phyloP scores from a whole-genome alignment of 108 stramenopile genomes.

The Pseudonitzschia multistriata region DNA sequence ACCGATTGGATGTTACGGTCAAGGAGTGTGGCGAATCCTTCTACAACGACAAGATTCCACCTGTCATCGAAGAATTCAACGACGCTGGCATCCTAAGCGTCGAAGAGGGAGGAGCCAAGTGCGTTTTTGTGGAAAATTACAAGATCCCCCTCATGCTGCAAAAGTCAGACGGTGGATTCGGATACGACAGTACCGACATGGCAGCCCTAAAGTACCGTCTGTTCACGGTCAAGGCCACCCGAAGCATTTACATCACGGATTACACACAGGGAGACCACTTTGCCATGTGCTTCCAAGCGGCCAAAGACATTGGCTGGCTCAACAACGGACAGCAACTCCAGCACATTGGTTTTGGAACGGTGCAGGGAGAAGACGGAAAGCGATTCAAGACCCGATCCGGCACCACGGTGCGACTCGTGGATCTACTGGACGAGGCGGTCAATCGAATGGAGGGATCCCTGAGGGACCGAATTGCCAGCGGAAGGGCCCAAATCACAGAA shows the following conservation, averaged over 20 bases:
- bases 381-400: slow-evolving; percentile 98
- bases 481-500: slow-evolving; percentile 66
- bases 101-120: slow-evolving; percentile 93
- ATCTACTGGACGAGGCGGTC: slow-evolving; percentile 95
- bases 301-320: slow-evolving; percentile 90
- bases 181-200: slow-evolving; percentile 99
- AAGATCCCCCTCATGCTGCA: slow-evolving; percentile 95
- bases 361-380: slow-evolving; percentile 97
- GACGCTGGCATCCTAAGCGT: slow-evolving; percentile 57
- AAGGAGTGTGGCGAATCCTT: slow-evolving; percentile 97
- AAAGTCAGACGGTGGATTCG: slow-evolving; percentile 98
- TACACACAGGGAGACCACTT: slow-evolving; percentile 97
- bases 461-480: slow-evolving; percentile 67
- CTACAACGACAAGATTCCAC: slow-evolving; percentile 98
- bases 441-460: slow-evolving; percentile 83
- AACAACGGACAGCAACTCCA: slow-evolving; percentile 68
- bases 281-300: slow-evolving; percentile 93
- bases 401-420: slow-evolving; percentile 97
- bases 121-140: slow-evolving; percentile 85
- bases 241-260: slow-evolving; percentile 96
- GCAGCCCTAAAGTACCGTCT: slow-evolving; percentile 96
- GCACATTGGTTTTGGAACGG: slow-evolving; percentile 98
- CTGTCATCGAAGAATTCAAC: slow-evolving; percentile 89
- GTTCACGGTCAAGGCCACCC: slow-evolving; percentile 66
- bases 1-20: slow-evolving; percentile 90